phyloP scores from a whole-genome alignment of 1,284 basidiomycete species.

The Somion occarium region DNA sequence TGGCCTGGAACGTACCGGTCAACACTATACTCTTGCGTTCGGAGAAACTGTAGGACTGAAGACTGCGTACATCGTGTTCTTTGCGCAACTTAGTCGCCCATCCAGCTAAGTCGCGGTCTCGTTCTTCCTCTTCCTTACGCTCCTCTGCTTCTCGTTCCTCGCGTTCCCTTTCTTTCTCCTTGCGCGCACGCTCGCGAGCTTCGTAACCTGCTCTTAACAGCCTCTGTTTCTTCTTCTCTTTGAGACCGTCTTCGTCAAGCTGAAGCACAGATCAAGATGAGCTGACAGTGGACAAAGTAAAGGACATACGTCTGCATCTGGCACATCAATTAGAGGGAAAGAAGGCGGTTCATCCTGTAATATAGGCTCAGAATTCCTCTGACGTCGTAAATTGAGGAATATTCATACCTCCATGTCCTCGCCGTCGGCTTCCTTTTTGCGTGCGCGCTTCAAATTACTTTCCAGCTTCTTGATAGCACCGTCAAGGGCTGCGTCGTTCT shows the following conservation, averaged over 20 bases:
- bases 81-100: conserved; percentile 71
- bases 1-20: conserved; percentile 38
- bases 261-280: background rate
- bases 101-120: conserved; percentile 61
- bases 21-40: background rate
- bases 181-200: conserved; percentile 79
- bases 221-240: conserved; percentile 93
- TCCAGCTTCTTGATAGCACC: conserved; percentile 35
- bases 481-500: conserved; percentile 38
- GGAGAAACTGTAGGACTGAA: conserved; percentile 4
- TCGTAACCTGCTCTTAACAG: conserved; percentile 95
- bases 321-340: conserved; percentile 88
- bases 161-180: conserved; percentile 85
- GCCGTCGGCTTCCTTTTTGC: conserved; percentile 53
- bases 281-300: background rate
- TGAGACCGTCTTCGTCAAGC: conserved; percentile 90
- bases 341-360: conserved; percentile 72
- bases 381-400: background rate
- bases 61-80: conserved; percentile 70
- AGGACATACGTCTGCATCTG: conserved; percentile 76
- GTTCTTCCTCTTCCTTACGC: conserved; percentile 73
- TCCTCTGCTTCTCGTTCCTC: conserved; percentile 75
- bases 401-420: conserved; percentile 39
- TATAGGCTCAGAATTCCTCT: background rate
- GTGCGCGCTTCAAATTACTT: conserved; percentile 35